Evolutionary conservation across 768 basidiomycete genomes (phyloP), one percentile per base, ranked within the genome.

Genomic region (Suillus plorans): DNA sequence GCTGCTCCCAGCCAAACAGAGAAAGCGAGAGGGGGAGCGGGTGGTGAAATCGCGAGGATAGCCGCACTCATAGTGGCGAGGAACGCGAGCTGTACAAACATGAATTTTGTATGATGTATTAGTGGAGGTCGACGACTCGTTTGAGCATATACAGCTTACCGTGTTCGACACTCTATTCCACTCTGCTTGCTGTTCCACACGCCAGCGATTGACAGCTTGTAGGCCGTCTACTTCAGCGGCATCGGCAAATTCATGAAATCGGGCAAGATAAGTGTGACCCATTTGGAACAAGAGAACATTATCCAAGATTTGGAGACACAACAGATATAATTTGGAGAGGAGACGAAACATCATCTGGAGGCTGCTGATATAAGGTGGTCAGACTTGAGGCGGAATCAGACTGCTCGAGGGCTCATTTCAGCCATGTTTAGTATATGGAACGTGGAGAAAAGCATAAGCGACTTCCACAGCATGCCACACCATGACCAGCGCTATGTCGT

Each of bases 291-390:
- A 58, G 16, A 25, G 5, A 41, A 39, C 22, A 16, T 25, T 22
- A 25, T 57, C 56, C 7, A 57, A 39, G 22, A 57, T 57, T 57
- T 39, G n/a, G 56, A 57, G 14, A 57, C 37, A 57, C n/a, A 57
- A 3, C 7, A 39, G 56, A 39, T 18, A 8, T 4, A 25, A 22
- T 57, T 37, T 39, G 14, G 37, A 39, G 22, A 58, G 36, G 14
- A 16, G 22, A 22, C 16, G 22, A 25, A 16, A 10, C 57, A 41
- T 41, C n/a, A 41, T 41, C 13, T 4, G 12, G 14, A 13, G 53
- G 8, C 13, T 41, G 16, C 31, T n/a, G 31, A 12, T 55, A 13
- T 34, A 31, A 55, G 20, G 57, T 0, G 22, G n/a, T n/a, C n/a
- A 14, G 7, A 56, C 14, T 22, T 16, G 20, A 9, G 12, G 56